phyloP scores from a whole-genome alignment of 2,329 filamentous ascomycete genomes.

The Trichoderma semiorbis region DNA sequence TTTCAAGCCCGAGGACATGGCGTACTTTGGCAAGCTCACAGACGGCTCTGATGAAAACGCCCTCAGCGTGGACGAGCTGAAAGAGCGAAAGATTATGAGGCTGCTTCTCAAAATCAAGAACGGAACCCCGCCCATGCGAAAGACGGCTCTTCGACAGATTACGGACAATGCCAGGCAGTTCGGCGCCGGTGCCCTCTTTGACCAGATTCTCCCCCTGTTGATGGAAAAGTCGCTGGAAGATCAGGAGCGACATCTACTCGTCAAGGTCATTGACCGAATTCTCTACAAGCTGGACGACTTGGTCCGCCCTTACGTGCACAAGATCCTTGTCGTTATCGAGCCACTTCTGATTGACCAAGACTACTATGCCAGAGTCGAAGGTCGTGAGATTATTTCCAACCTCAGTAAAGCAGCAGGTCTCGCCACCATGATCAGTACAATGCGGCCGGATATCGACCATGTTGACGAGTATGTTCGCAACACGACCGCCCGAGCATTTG shows the following conservation, averaged over 20 bases:
- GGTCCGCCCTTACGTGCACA: constrained; percentile 94
- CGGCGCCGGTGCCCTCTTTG: constrained; percentile 89
- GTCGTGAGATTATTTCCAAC: constrained; percentile 98
- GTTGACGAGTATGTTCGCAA: constrained; percentile 98
- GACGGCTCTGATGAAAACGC: constrained; percentile 90
- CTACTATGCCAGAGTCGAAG: constrained; percentile 97
- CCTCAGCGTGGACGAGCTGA: constrained; percentile 90
- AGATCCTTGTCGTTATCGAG: constrained; percentile 97
- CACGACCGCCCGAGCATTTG: constrained; percentile 94
- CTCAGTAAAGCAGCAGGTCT: constrained; percentile 93
- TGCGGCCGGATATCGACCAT: constrained; percentile 98
- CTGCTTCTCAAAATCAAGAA: constrained; percentile 98
- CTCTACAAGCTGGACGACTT: constrained; percentile 98
- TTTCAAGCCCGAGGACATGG: constrained; percentile 98
- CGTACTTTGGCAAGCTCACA: constrained; percentile 95
- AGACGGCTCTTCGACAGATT: constrained; percentile 93
- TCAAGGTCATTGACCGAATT: constrained; percentile 98
- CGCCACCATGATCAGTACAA: constrained; percentile 98
- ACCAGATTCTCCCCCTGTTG: constrained; percentile 91
- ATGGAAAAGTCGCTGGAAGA: constrained; percentile 99
- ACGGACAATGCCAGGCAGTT: constrained; percentile 97
- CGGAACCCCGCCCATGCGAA: constrained; percentile 96
- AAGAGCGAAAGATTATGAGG: constrained; percentile 98
- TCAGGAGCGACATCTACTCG: constrained; percentile 93
- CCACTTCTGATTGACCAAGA: constrained; percentile 99